Conservation (phyloP, 225 moss, liverwort and hornwort genomes). For the Physcomitrium patens region DNA sequence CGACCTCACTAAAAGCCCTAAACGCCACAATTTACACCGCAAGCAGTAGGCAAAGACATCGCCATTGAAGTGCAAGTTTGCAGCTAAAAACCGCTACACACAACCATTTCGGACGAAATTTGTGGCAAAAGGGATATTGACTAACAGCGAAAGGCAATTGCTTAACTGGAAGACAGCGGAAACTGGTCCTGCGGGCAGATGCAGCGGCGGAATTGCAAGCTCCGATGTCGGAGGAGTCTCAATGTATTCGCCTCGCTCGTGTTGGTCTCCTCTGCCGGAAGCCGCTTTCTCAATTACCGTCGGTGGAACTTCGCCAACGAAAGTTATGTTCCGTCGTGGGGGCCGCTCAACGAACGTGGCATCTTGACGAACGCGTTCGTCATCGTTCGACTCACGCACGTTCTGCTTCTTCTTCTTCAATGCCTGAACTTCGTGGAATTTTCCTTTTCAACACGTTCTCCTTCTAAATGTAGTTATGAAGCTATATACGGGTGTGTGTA, state of each 20-base stretch:
- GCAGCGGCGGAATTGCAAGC: background rate
- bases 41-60: background rate
- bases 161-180: background rate
- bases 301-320: background rate
- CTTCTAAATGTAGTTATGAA: too few relatives aligned
- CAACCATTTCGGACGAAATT: background rate
- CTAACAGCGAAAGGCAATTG: background rate
- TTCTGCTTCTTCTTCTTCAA: too few relatives aligned
- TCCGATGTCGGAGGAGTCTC: background rate
- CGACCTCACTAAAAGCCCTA: background rate
- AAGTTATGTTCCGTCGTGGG: too few relatives aligned
- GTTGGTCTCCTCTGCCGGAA: background rate
- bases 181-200: background rate
- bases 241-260: too few relatives aligned
- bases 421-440: too few relatives aligned
- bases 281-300: background rate
- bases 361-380: too few relatives aligned
- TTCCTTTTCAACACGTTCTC: too few relatives aligned
- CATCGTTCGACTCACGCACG: too few relatives aligned
- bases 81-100: constrained; percentile 7
- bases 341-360: too few relatives aligned
- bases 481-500: too few relatives aligned
- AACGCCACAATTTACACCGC: background rate
- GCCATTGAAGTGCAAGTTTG: background rate
- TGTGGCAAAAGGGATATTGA: background rate